Conservation (phyloP, 75 land plant genomes). For the Selaginella moellendorffii region DNA sequence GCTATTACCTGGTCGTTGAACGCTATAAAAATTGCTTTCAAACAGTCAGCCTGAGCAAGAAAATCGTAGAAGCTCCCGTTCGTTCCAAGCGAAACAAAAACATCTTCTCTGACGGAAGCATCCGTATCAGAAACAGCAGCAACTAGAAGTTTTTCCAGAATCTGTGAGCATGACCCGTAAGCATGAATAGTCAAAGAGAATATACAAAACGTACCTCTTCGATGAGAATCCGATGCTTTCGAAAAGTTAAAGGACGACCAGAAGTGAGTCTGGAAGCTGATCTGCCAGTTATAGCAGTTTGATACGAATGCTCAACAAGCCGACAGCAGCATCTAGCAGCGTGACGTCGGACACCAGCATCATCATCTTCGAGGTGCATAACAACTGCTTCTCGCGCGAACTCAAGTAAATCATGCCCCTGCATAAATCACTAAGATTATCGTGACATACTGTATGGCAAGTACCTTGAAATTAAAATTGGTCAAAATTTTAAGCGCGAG, state of each 20-base stretch:
- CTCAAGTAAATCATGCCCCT: conserved; percentile 97
- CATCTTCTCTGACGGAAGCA: conserved; percentile 63
- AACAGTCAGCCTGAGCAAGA: conserved; percentile 87
- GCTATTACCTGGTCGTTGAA: conserved; percentile 99
- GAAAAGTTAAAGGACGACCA: conserved; percentile 25
- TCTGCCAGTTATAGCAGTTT: too few species aligned
- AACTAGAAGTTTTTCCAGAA: conserved; percentile 88
- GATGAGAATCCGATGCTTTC: conserved; percentile 57
- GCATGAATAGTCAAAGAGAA: conserved; percentile 7
- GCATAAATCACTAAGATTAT: conserved; percentile 2
- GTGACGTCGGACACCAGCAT: conserved; percentile 72
- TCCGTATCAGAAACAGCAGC: conserved; percentile 97
- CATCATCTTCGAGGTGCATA: conserved; percentile 83
- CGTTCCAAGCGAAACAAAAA: conserved; percentile 54
- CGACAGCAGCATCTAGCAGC: conserved; percentile 91
- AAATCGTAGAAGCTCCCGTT: conserved; percentile 76
- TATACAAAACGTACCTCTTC: too few species aligned
- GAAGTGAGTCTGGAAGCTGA: conserved; percentile 14
- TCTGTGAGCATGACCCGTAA: conserved; percentile 30
- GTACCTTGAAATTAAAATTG: conserved; percentile 78
- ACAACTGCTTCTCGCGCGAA: conserved; percentile 86
- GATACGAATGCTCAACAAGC: conserved; percentile 59
- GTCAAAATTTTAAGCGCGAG: conserved; percentile 81
- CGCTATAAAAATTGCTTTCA: conserved; percentile 83
- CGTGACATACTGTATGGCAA: background rate